Base-by-base conservation (phyloP, 345 rosid species). In the Boechera divaricarpa region DNA sequence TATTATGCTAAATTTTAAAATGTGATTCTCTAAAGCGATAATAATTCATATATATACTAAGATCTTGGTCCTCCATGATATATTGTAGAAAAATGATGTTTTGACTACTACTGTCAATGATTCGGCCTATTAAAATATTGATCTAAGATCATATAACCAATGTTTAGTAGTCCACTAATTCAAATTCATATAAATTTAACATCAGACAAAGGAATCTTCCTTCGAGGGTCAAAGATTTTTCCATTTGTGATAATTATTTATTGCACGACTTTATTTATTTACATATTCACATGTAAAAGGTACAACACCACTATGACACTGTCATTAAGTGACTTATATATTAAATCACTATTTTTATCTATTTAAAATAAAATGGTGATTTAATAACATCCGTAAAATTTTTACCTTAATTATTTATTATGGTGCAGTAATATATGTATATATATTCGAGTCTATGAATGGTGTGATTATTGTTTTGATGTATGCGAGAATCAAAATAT, bases 21-120 rank as follows among this genome's bases (percentile, higher is more conserved):
- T 21, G 24, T 21, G 1, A 21, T 21, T 21, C 24, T 21, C 24
- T 21, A 21, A 21, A 21, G 24, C 24, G 24, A 39, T 39, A 62
- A 26, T 55, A 54, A 12, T 55, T 59, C 7, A 63, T 28, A 8
- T 29, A 9, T 52, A 39, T 1, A 21, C 24, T 21, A 21, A 21
- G 74, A 75, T 75, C 47, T 75, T 62, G 32, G 35, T 62, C 67
- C 18, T 39, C 51, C 51, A 39, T 41, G 10, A 12, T 62, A 24
- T 6, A 12, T n/a, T 21, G 42, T 39, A 61, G 13, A 5, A 60
- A n/a, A 38, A n/a, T 24, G 51, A 24, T 39, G 67, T 41, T 62
- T 61, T 51, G 69, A 68, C 61, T 68, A 68, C 61, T 68, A 69
- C 75, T 53, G 57, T 69, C 80, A 69, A 32, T 62, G 57, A 69